Conservation (phyloP, 1,284 basidiomycete species). For the Cutaneotrichosporon sp. region DNA sequence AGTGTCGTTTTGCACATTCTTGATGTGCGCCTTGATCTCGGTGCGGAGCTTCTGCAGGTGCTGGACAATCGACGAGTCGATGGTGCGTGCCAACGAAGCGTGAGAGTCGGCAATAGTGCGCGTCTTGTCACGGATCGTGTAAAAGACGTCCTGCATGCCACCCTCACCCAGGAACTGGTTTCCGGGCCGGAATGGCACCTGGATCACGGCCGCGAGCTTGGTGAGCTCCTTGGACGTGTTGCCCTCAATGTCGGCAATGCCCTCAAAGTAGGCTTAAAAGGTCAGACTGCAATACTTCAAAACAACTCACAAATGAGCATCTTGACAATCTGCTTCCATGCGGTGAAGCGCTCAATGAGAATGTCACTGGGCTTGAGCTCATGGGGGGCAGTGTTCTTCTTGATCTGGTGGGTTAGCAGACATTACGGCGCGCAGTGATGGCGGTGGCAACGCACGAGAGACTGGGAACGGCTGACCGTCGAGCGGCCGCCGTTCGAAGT, state of each 20-base stretch:
- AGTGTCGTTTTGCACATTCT: constrained; percentile 98
- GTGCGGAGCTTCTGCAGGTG: constrained; percentile 88
- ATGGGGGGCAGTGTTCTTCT: constrained; percentile 79
- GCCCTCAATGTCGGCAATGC: constrained; percentile 89
- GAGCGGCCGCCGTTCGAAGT: constrained; percentile 60
- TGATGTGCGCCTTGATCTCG: constrained; percentile 95
- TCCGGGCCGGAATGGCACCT: constrained; percentile 91
- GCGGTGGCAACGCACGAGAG: constrained; percentile 51
- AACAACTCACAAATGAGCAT: constrained; percentile 64
- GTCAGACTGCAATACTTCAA: not conserved
- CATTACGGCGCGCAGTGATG: not conserved
- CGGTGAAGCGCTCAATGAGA: constrained; percentile 79
- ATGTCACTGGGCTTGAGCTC: constrained; percentile 93
- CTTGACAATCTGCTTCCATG: constrained; percentile 75
- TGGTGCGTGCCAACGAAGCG: constrained; percentile 90
- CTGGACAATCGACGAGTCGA: constrained; percentile 96
- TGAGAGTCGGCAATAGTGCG: constrained; percentile 92
- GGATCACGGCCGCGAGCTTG: constrained; percentile 93
- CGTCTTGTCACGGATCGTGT: constrained; percentile 88
- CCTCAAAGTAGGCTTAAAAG: constrained; percentile 56
- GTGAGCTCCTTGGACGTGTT: constrained; percentile 91
- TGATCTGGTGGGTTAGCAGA: constrained; percentile 53
- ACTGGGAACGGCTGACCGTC: constrained; percentile 67
- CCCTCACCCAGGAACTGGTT: constrained; percentile 94
- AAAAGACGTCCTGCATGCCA: constrained; percentile 89